A percentile compares a stretch with the other conserved stretches of the same genome.
phyloP scores from a whole-genome alignment of 768 basidiomycete genomes.

The Hericium rajendrae region DNA sequence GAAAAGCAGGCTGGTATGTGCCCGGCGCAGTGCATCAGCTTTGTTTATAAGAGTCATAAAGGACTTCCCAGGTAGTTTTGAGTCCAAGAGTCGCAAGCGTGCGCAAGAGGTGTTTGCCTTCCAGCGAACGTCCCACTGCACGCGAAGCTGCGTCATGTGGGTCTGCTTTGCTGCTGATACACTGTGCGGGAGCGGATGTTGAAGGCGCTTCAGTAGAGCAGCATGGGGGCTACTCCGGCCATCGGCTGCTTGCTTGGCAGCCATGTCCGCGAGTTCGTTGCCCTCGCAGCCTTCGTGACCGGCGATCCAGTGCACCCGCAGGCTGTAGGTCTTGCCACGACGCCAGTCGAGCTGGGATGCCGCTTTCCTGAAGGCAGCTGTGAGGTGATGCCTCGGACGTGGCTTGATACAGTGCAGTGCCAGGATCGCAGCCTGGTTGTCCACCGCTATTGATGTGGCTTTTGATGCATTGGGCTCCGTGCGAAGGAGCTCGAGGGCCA shows the following conservation, averaged over 20 bases:
- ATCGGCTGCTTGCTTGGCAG: background rate
- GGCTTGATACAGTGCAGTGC: background rate
- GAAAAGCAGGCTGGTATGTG: background rate
- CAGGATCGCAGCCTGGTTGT: conserved; percentile 7
- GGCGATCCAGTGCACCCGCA: background rate
- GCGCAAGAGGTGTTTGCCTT: no score
- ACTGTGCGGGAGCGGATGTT: background rate
- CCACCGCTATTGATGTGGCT: background rate
- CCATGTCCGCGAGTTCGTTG: background rate
- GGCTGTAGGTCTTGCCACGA: background rate
- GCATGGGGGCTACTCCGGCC: background rate
- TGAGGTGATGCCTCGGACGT: conserved; percentile 2
- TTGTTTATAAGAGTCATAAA: background rate
- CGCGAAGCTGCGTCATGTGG: no score
- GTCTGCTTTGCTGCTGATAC: background rate
- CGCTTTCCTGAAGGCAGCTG: background rate
- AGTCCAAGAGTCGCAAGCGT: background rate
- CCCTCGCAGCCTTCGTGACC: background rate
- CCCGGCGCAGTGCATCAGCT: background rate
- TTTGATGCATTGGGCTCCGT: background rate
- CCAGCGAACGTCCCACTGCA: background rate
- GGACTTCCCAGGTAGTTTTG: background rate
- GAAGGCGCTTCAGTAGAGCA: background rate
- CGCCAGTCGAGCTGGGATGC: background rate
- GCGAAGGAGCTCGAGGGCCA: conserved; percentile 20